Evolutionary conservation across 108 stramenopile genomes (phyloP), one percentile per base, ranked within the genome.

Genomic region (Asterionellopsis glacialis): DNA sequence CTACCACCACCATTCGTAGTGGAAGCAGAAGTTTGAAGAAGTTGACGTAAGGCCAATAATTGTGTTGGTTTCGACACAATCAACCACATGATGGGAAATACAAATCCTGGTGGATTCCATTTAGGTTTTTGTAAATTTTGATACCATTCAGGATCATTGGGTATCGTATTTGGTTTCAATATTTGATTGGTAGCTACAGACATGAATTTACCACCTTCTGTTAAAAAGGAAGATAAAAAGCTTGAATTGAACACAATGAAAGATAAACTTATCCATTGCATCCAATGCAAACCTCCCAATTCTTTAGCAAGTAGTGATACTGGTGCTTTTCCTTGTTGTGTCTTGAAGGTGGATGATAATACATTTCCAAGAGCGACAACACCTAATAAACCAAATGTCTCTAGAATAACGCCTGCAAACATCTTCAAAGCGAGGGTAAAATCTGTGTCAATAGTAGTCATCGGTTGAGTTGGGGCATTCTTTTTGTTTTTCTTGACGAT

Each of bases 51-150:
- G 1, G 86, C 86, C 25, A 67, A 52, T 22, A 80, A 51, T 56
- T 88, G 86, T 22, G 87, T 88, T 11, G 87, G 87, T 55, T 88
- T 88, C 59, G 76, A 70, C 14, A 88, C 70, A 59, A 88, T 55
- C 41, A 87, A 48, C 86, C 86, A 87, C 87, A 88, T 88, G 57
- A 88, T 80, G 11, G 87, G 83, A 67, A 88, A 88, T 28, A 82
- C 22, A 73, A 75, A 84, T 41, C 81, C 83, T 18, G 87, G 87
- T 11, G 87, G 87, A 60, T 82, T 82, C 78, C 78, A 88, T 15
- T 21, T 18, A 11, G 87, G 87, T 49, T 82, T 80, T 13, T 64
- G 15, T 13, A 88, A 51, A 9, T 65, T 67, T 1, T 43, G 27
- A 57, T 88, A 88, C 87, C 87, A 88, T 52, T 68, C 61, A 5